phyloP scores from a whole-genome alignment of 2,329 filamentous ascomycete species.

The Colletotrichum sp. region DNA sequence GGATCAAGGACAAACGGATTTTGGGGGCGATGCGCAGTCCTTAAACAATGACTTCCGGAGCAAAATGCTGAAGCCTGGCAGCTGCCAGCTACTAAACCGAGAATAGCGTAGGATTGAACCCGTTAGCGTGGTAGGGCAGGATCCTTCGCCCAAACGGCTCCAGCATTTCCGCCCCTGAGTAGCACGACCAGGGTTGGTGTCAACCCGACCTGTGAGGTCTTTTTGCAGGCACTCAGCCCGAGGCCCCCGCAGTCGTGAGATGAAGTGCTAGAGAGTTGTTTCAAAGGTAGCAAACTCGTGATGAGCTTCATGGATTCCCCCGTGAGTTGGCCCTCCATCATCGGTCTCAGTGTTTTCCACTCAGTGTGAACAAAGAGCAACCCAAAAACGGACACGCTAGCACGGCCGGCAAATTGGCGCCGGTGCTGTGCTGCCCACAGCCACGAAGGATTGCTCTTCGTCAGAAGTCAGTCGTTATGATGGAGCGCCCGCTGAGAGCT shows the following conservation, averaged over 20 bases:
- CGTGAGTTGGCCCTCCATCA: not conserved
- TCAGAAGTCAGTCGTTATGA: not conserved
- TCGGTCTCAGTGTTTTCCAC: not conserved
- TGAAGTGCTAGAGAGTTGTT: not conserved
- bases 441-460: not conserved
- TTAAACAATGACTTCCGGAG: not conserved
- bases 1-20: not conserved
- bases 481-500: not conserved
- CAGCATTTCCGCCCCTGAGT: not conserved
- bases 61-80: not conserved
- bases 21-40: not conserved
- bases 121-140: constrained; percentile 7
- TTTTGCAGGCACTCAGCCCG: not conserved
- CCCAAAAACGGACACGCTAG: not conserved
- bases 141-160: not conserved
- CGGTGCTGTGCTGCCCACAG: not conserved
- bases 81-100: not conserved
- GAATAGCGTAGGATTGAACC: not conserved
- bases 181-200: not conserved
- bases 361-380: not conserved
- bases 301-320: not conserved
- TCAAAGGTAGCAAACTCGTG: not conserved
- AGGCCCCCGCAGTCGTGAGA: not conserved
- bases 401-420: not conserved
- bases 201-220: not conserved